Percentiles rank a stretch among this genome's conserved stretches.
phyloP scores from a whole-genome alignment of 2,329 filamentous ascomycete species.

The Aspergillus costaricaensis region DNA sequence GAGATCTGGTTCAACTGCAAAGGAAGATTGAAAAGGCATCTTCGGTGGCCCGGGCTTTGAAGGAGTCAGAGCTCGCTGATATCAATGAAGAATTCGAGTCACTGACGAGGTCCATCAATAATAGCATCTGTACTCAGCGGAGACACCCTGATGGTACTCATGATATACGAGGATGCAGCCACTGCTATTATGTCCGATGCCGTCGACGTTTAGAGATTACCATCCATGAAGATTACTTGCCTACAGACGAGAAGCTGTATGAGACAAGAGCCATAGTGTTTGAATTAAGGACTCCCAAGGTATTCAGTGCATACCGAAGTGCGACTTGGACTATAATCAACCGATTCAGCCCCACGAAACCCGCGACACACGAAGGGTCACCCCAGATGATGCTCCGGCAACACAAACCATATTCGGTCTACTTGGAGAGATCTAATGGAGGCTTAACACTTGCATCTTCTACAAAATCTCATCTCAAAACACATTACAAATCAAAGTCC shows the following conservation, averaged over 20 bases:
- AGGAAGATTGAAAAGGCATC: conserved; percentile 39
- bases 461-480: conserved; percentile 50
- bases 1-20: conserved; percentile 33
- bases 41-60: conserved; percentile 28
- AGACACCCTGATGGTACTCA: conserved; percentile 28
- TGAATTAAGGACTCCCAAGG: conserved; percentile 51
- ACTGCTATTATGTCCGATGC: conserved; percentile 44
- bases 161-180: conserved; percentile 44
- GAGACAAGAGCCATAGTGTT: conserved; percentile 53
- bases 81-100: conserved; percentile 40
- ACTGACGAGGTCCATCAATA: too few species aligned
- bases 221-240: conserved; percentile 55
- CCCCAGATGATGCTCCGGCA: conserved; percentile 33
- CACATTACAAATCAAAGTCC: conserved; percentile 50
- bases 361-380: neutral
- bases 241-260: conserved; percentile 24
- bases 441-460: conserved; percentile 47
- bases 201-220: conserved; percentile 47
- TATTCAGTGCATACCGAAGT: conserved; percentile 54
- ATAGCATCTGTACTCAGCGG: conserved; percentile 36
- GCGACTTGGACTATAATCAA: conserved; percentile 53
- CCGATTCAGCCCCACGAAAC: conserved; percentile 35
- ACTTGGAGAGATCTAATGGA: conserved; percentile 11
- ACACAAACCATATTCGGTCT: conserved; percentile 36
- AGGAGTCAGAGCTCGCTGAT: conserved; percentile 43